phyloP scores from a whole-genome alignment of 306 rosid genomes.

The Lablab purpureus region DNA sequence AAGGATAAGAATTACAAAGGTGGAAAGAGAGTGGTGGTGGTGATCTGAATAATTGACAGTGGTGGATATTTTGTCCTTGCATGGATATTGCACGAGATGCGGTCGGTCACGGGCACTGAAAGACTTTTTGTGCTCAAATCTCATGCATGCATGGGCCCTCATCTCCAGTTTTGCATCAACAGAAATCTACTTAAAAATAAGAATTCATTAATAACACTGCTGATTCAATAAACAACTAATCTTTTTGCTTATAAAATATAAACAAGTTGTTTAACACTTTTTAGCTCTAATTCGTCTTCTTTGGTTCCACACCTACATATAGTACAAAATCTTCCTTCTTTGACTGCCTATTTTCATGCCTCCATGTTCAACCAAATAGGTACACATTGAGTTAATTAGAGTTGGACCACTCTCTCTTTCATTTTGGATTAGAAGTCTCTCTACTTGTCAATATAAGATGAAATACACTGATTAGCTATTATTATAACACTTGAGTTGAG shows the following conservation, averaged over 20 bases:
- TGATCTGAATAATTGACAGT: conserved; percentile 40
- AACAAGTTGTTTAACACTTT: conserved; percentile 29
- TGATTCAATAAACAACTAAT: background rate
- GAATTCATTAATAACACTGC: background rate
- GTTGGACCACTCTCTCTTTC: too few relatives aligned
- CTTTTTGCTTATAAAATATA: background rate
- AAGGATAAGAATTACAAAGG: conserved; percentile 31
- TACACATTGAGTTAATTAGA: background rate
- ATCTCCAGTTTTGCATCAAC: conserved; percentile 14
- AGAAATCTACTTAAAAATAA: background rate
- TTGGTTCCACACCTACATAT: background rate
- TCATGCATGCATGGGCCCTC: conserved; percentile 24
- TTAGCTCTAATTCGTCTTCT: conserved; percentile 18
- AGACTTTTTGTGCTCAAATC: conserved; percentile 35
- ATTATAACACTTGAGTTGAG: too few relatives aligned
- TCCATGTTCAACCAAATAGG: conserved; percentile 3
- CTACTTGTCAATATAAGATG: too few relatives aligned
- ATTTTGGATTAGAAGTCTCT: too few relatives aligned
- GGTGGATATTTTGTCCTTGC: conserved; percentile 50
- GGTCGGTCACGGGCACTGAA: conserved; percentile 76
- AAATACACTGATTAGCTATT: too few relatives aligned
- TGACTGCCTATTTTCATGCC: background rate
- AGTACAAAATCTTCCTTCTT: background rate
- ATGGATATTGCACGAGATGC: conserved; percentile 46
- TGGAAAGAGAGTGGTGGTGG: conserved; percentile 41